Base-by-base conservation (phyloP, 495 filamentous ascomycete genomes). In the Lichenothelia convexa region DNA sequence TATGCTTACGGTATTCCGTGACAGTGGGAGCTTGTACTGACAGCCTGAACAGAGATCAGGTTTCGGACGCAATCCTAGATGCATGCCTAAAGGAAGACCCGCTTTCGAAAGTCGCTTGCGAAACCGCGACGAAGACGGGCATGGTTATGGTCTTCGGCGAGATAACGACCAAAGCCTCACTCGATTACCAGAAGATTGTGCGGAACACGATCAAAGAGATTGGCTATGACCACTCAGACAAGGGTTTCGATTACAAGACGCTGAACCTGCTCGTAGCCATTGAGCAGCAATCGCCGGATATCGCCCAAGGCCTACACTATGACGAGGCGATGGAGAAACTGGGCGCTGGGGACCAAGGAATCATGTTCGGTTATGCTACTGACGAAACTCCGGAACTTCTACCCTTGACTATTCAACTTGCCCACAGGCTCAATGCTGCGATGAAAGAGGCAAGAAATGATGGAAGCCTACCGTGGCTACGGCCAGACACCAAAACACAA, bases 91-190 rank as follows among this genome's bases (percentile, higher is more conserved):
- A 65, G 40, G 79, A 84, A 58, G 89, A 97, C 57, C 89, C 89
- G 32, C 71, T 95, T 49, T 94, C 89, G 62, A 97, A 97, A 74
- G 74, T 93, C 45, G 89, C 87, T 58, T 97, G 89, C 59, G 89
- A 97, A 72, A 93, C 89, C 41, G 89, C 89, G 50, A 92, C 89
- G 59, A 97, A 97, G 82, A 97, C 89, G 48, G 73, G 73, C 60
- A 94, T 97, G 89, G 70, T 97, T 56, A 94, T 97, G 87, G 77
- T 97, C 55, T 95, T 97, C 47, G 89, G 89, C 68, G 89, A 97
- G 63, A 97, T 97, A 60, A 91, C 84, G 56, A 95, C 89, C 67
- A 86, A 93, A 67, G 73, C 89, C 59, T 64, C 62, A 36, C 68
- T 94, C 45, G 89, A 97, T 70, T 97, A 93, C 74, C 89, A 97